Evolutionary conservation across 2,329 filamentous ascomycete genomes (phyloP).

Genomic region (Microascus cirrosus): DNA sequence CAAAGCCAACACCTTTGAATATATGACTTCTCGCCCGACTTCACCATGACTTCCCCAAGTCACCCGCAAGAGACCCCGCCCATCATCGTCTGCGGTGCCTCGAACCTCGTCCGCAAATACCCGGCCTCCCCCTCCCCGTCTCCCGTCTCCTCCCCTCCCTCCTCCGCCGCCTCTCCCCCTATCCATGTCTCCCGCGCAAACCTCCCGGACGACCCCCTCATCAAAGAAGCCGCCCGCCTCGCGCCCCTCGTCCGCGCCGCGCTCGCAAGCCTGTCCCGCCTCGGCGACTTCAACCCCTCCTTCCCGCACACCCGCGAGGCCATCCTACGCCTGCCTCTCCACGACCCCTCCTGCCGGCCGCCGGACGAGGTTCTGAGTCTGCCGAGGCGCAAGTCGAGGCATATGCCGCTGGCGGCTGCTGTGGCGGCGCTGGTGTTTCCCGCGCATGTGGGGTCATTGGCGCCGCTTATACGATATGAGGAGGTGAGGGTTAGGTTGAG

Average conservation of each 20-base stretch:
- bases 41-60: neutral
- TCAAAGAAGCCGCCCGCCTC: slow-evolving; percentile 15
- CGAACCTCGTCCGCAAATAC: neutral
- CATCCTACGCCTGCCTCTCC: slow-evolving; percentile 20
- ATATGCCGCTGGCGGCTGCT: slow-evolving; percentile 16
- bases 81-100: slow-evolving; percentile 3
- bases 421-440: slow-evolving; percentile 22
- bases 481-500: slow-evolving; percentile 22
- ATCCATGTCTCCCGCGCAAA: no score
- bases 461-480: slow-evolving; percentile 25
- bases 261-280: slow-evolving; percentile 14
- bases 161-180: neutral
- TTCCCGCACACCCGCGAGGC: slow-evolving; percentile 20
- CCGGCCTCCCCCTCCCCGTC: neutral
- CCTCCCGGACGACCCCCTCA: neutral
- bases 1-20: neutral
- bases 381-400: slow-evolving; percentile 21
- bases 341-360: slow-evolving; percentile 13
- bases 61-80: neutral
- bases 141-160: neutral
- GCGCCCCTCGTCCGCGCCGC: slow-evolving; percentile 17
- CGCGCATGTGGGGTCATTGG: slow-evolving; percentile 18
- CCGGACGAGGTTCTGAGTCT: slow-evolving; percentile 18
- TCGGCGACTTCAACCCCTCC: slow-evolving; percentile 17
- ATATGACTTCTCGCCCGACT: neutral